Conservation (phyloP, 2,329 filamentous ascomycete genomes). For the Exophiala sp. region DNA sequence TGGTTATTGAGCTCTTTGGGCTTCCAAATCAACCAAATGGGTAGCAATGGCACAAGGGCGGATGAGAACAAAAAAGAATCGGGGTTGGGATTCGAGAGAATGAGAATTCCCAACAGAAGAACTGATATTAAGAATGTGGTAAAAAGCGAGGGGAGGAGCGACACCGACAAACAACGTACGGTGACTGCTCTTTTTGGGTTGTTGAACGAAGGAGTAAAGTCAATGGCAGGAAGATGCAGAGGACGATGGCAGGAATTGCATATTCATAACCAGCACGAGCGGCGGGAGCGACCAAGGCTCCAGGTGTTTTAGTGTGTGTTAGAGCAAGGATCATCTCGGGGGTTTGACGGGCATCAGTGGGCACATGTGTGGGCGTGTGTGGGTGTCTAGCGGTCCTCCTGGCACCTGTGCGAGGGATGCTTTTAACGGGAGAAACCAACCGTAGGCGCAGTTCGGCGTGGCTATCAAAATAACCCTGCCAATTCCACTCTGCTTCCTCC, state of each 20-base stretch:
- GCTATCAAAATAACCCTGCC: too few species aligned
- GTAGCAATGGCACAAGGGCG: slow-evolving; percentile 6
- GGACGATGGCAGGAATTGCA: too few species aligned
- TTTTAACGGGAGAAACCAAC: too few species aligned
- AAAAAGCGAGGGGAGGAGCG: slow-evolving; percentile 29
- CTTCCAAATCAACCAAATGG: slow-evolving; percentile 5
- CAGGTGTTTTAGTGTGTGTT: neutral
- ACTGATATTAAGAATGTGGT: slow-evolving; percentile 21
- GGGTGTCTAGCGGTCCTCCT: neutral
- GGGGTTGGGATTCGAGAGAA: slow-evolving; percentile 19
- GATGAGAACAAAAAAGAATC: slow-evolving; percentile 7
- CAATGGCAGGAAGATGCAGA: neutral
- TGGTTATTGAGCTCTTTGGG: slow-evolving; percentile 1
- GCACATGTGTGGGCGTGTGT: neutral
- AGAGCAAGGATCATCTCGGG: neutral
- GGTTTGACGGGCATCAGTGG: neutral
- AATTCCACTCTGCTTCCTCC: neutral
- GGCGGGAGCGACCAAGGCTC: neutral
- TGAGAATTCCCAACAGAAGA: slow-evolving; percentile 21
- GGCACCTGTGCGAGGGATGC: neutral
- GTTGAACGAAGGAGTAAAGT: slow-evolving; percentile 5
- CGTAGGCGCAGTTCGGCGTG: too few species aligned
- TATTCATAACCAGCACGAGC: too few species aligned
- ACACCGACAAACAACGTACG: slow-evolving; percentile 27
- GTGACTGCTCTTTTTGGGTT: slow-evolving; percentile 22